phyloP scores from a whole-genome alignment of 2,329 filamentous ascomycete species.

The Chaetomiaceae sp. region DNA sequence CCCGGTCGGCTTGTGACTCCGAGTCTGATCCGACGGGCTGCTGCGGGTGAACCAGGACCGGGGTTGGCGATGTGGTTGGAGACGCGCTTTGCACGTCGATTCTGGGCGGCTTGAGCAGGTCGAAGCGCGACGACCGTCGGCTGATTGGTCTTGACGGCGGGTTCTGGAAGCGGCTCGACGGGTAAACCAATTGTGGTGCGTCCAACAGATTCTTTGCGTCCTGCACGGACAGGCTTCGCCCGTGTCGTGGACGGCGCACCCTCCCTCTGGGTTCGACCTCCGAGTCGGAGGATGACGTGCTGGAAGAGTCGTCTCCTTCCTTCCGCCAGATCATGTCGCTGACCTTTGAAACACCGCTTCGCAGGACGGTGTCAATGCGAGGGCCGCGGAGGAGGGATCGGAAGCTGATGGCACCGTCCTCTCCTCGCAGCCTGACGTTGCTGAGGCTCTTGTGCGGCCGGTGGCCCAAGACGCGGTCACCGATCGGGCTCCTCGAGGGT shows the following conservation, averaged over 20 bases:
- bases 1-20: constrained; percentile 33
- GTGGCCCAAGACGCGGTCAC: constrained; percentile 35
- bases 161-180: constrained; percentile 19
- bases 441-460: constrained; percentile 46
- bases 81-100: constrained; percentile 44
- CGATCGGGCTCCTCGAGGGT: constrained; percentile 39
- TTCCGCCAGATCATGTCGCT: constrained; percentile 55
- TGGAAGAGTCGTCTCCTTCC: constrained; percentile 39
- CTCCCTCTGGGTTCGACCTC: constrained; percentile 42
- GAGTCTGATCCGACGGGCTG: constrained; percentile 37
- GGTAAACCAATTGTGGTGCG: constrained; percentile 45
- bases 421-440: constrained; percentile 43
- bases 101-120: constrained; percentile 45
- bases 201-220: constrained; percentile 46
- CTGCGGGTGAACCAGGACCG: constrained; percentile 16
- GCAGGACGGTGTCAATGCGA: constrained; percentile 67
- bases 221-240: constrained; percentile 27
- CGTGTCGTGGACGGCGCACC: constrained; percentile 31
- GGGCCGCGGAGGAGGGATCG: constrained; percentile 74
- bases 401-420: constrained; percentile 50
- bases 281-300: constrained; percentile 45
- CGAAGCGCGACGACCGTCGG: constrained; percentile 41
- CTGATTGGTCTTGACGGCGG: constrained; percentile 33
- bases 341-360: constrained; percentile 52
- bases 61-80: constrained; percentile 34